A percentile compares a stretch with the other conserved stretches of the same genome.
Conservation (phyloP, 176 grass and related monocot species). For the Rhynchospora tenuis region DNA sequence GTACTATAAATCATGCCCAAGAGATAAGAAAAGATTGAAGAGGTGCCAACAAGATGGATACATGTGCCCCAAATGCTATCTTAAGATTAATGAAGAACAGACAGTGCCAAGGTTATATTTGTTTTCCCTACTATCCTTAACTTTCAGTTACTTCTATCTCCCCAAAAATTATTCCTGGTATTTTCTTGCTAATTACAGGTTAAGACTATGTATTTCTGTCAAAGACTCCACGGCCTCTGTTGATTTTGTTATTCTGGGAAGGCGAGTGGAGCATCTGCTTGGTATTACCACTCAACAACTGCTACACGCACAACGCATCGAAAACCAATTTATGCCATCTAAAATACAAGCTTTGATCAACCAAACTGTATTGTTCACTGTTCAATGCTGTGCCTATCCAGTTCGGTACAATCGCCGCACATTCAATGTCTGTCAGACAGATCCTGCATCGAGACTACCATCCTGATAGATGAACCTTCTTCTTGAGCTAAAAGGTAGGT, state of each 20-base stretch:
- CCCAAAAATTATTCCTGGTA: background rate
- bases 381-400: background rate
- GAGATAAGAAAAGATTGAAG: slow-evolving; percentile 5
- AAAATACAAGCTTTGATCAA: slow-evolving; percentile 13
- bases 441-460: background rate
- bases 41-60: background rate
- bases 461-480: background rate
- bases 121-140: background rate
- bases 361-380: background rate
- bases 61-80: slow-evolving; percentile 18
- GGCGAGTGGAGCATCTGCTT: background rate
- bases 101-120: background rate
- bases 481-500: background rate
- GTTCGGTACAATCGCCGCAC: background rate
- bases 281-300: background rate
- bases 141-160: background rate
- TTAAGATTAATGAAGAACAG: slow-evolving; percentile 8
- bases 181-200: slow-evolving; percentile 8
- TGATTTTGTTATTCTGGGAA: slow-evolving; percentile 11
- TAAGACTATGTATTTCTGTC: background rate
- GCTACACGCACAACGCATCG: background rate
- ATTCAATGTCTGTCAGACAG: slow-evolving; percentile 1
- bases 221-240: slow-evolving; percentile 4
- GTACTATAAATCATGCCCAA: slow-evolving; percentile 17
- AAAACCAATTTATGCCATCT: background rate